Base-by-base conservation (phyloP, 1,284 basidiomycete species). In the Papiliotrema nemorosa region DNA sequence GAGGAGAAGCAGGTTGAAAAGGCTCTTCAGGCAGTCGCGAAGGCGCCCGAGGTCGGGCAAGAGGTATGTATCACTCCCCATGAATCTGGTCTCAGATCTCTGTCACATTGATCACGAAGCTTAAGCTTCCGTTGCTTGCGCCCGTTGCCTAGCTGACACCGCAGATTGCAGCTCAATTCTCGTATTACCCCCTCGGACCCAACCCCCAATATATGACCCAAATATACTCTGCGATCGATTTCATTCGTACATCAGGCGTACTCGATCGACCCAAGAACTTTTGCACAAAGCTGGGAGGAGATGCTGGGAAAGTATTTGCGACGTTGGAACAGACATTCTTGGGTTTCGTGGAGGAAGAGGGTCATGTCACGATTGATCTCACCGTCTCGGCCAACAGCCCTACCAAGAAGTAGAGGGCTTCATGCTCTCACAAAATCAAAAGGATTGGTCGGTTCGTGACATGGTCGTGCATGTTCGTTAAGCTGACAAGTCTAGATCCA, bases 371-470 rank as follows among this genome's bases (percentile, higher is more conserved):
- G 12, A 27, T 55, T 5, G 54, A 55, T 26, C 25, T 55, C 4
- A 55, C 50, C 14, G 43, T 55, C 18, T 55, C 54, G 3, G 54
- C 54, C 36, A 55, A 55, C 29, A 55, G 54, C 29, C 54, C 54
- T 2, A 36, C 50, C 9, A 41, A 49, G 46, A 55, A 44, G 44
- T 7, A 31, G 29, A n/a, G n/a, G n/a, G n/a, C n/a, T n/a, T n/a
- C n/a, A n/a, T n/a, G n/a, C n/a, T n/a, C n/a, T n/a, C n/a, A n/a
- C n/a, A n/a, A n/a, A n/a, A n/a, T n/a, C n/a, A n/a, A n/a, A n/a
- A n/a, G n/a, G n/a, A n/a, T n/a, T n/a, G n/a, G n/a, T n/a, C n/a
- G n/a, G n/a, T n/a, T n/a, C n/a, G n/a, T n/a, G n/a, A n/a, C n/a
- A n/a, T n/a, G n/a, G n/a, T n/a, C n/a, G n/a, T n/a, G n/a, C n/a